Conservation (phyloP, 306 rosid genomes). For the Lagenaria siceraria region DNA sequence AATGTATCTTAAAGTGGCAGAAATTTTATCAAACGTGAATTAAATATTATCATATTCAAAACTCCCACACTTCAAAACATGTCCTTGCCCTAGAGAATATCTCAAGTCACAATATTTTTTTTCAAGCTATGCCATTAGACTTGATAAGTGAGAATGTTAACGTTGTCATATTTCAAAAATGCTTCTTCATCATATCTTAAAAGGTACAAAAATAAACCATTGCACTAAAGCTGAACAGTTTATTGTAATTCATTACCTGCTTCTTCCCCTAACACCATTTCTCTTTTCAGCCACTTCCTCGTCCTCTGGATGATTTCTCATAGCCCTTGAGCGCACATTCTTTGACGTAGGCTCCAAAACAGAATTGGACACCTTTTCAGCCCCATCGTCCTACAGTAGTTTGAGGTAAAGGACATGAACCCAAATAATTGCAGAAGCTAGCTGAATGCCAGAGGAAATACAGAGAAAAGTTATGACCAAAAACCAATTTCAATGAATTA, state of each 20-base stretch:
- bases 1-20: background rate
- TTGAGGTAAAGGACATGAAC: constrained; percentile 99
- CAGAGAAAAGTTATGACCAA: constrained; percentile 75
- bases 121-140: background rate
- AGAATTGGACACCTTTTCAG: constrained; percentile 43
- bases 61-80: background rate
- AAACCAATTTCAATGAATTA: constrained; percentile 34
- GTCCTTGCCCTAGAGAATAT: background rate
- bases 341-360: constrained; percentile 40
- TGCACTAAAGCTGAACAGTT: background rate
- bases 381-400: constrained; percentile 99
- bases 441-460: constrained; percentile 92
- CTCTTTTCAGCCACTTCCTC: constrained; percentile 43
- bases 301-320: constrained; percentile 31
- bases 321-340: constrained; percentile 28
- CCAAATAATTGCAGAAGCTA: constrained; percentile 99
- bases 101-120: background rate
- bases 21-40: background rate
- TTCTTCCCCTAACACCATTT: constrained; percentile 59
- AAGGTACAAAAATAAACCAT: background rate
- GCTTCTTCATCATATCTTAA: background rate
- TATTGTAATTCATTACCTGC: constrained; percentile 32
- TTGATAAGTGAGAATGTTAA: background rate
- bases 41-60: background rate
- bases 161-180: background rate